These are phyloP conservation scores for Rhodamnia rubescens DNA, from an alignment of 345 rosid species.

Conservation along the genomic window DNA sequence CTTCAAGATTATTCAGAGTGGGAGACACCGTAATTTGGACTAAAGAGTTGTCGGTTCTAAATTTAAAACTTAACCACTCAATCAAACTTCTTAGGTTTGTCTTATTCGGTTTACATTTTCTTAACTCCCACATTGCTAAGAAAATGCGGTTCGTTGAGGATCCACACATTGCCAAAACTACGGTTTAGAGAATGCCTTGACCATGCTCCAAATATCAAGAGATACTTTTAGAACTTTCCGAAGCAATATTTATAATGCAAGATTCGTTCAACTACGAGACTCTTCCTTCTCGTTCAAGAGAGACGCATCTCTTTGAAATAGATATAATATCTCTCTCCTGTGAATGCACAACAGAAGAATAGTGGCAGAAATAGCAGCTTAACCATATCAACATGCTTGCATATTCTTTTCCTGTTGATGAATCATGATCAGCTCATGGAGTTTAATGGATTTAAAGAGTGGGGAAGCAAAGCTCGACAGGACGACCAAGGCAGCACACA, in stretches of 20 bases:
- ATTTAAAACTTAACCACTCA: neutral
- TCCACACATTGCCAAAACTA: neutral
- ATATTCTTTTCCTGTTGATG: too few relatives aligned
- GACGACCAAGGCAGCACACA: too few relatives aligned
- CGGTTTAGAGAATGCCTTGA: neutral
- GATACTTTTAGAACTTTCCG: neutral
- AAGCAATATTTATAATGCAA: neutral
- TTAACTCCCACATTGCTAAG: neutral
- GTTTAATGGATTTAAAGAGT: too few relatives aligned
- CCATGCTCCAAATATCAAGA: neutral
- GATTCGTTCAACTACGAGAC: neutral
- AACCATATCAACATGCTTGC: neutral
- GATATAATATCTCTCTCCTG: neutral
- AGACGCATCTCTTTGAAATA: neutral
- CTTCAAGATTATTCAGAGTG: too few relatives aligned
- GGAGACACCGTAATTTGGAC: too few relatives aligned
- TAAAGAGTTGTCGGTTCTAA: too few relatives aligned
- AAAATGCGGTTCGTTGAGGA: neutral
- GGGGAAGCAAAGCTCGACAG: too few relatives aligned
- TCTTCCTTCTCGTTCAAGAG: neutral
- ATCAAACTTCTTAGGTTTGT: neutral
- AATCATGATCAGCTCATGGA: too few relatives aligned
- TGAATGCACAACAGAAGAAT: neutral
- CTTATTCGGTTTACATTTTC: neutral
- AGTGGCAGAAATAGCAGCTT: neutral